Percentiles rank a stretch among this genome's conserved stretches.
Conservation (phyloP, 2,329 filamentous ascomycete species). For the Claviceps maximensis region DNA sequence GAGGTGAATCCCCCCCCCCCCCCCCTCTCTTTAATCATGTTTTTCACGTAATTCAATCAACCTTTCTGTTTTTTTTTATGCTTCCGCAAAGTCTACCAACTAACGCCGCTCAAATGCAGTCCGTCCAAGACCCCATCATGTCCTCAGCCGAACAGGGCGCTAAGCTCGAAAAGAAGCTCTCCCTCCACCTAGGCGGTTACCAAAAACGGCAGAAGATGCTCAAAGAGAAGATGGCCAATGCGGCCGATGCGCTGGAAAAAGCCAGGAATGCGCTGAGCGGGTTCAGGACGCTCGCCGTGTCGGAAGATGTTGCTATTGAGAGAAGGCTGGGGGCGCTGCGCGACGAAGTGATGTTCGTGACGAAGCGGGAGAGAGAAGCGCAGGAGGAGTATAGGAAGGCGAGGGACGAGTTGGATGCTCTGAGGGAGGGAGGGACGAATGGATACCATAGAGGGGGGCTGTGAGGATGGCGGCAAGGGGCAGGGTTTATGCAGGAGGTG, state of each 20-base stretch:
- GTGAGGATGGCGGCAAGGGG: too few relatives aligned
- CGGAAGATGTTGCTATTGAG: slow-evolving; percentile 64
- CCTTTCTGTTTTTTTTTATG: background rate
- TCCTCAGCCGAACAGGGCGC: slow-evolving; percentile 65
- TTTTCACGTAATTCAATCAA: background rate
- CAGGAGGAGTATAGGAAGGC: slow-evolving; percentile 71
- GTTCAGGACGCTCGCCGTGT: slow-evolving; percentile 62
- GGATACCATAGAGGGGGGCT: slow-evolving; percentile 22
- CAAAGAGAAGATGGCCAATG: slow-evolving; percentile 64
- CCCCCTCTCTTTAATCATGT: background rate
- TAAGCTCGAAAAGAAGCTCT: slow-evolving; percentile 89
- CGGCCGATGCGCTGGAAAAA: slow-evolving; percentile 60
- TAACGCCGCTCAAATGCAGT: slow-evolving; percentile 26
- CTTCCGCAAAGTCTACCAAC: background rate
- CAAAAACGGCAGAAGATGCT: slow-evolving; percentile 73
- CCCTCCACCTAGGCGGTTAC: slow-evolving; percentile 78
- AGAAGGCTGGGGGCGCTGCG: slow-evolving; percentile 61
- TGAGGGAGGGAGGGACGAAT: slow-evolving; percentile 28
- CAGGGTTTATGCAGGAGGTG: too few relatives aligned
- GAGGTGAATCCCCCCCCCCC: slow-evolving; percentile 40
- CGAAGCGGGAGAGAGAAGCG: slow-evolving; percentile 72
- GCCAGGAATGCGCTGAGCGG: slow-evolving; percentile 58
- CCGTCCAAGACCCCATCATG: slow-evolving; percentile 60
- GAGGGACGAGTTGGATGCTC: slow-evolving; percentile 61
- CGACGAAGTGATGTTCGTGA: slow-evolving; percentile 73